Evolutionary conservation across 352 stramenopile species (phyloP).

Genomic region (Salisapilia sapeloensis): DNA sequence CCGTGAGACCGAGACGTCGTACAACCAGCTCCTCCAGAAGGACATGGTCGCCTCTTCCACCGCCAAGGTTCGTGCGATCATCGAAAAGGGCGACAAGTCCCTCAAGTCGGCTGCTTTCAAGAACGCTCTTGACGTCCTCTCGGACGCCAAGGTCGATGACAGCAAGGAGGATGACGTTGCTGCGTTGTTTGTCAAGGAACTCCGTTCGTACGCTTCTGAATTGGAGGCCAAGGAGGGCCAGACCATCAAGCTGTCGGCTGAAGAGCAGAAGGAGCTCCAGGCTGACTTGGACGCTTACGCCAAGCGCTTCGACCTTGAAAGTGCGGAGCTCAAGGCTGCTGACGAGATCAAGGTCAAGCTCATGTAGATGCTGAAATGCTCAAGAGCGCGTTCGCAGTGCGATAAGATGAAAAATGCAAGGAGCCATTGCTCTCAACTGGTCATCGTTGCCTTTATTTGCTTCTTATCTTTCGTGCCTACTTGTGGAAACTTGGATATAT

Average conservation of each 20-base stretch:
- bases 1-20: constrained; percentile 60
- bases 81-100: constrained; percentile 72
- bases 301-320: constrained; percentile 69
- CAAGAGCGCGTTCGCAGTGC: no score
- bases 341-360: constrained; percentile 77
- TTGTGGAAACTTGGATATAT: no score
- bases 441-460: no score
- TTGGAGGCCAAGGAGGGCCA: constrained; percentile 69
- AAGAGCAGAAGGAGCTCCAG: constrained; percentile 71
- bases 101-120: constrained; percentile 75
- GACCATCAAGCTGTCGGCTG: constrained; percentile 49
- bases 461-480: no score
- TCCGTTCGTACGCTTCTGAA: constrained; percentile 51
- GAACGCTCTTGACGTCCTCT: constrained; percentile 69
- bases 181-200: constrained; percentile 68
- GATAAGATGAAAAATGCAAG: no score
- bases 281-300: constrained; percentile 74
- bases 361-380: no score
- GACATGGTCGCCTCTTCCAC: constrained; percentile 60
- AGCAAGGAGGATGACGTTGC: constrained; percentile 74
- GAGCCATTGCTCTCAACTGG: no score
- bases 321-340: constrained; percentile 59
- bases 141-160: constrained; percentile 42
- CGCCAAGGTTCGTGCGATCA: constrained; percentile 45
- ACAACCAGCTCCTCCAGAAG: constrained; percentile 74